Base-by-base conservation (phyloP, 1,284 basidiomycete genomes). In the Chalciporus sp. region DNA sequence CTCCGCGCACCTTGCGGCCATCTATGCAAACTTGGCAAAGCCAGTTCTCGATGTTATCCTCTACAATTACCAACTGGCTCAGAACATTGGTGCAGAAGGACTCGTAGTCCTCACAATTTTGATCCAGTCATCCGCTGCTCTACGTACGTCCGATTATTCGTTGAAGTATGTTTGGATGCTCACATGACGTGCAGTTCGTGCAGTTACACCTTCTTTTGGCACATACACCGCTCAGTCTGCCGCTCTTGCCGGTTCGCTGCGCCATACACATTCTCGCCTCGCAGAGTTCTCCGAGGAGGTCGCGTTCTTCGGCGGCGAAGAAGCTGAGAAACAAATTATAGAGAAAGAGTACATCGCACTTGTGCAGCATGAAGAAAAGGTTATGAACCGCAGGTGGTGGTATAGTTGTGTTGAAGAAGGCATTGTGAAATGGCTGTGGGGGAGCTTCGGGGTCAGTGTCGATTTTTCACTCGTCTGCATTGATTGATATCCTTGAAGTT, bases 361-460 rank as follows among this genome's bases (percentile, higher is more conserved):
- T 28, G 83, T 98, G 61, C 90, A 88, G 69, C 96, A 99, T 65
- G 90, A 95, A 71, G 92, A 92, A 66, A 82, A 83, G 52, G 89
- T 97, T 3, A 79, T 96, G 63, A 76, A 82, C 42, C 86, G 90
- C 56, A 81, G 90, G 28, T 92, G 96, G 79, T 93, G 90, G 85
- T 94, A 97, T 72, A 88, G 90, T 2, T 93, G 95, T 73, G 83
- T 88, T 8, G 95, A 98, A 70, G 96, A 99, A 72, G 94, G 94
- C 2, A 89, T 99, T 53, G 90, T 98, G 67, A 98, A 98, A 73
- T 96, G 95, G 95, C 70, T 95, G 14, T 98, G 96, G 96, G 95
- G 95, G 60, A 90, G 88, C 67, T 90, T 97, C 66, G 95, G 95
- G 23, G 86, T 92, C 29, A 58, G 68, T 61, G 82, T 75, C 33